Conservation (phyloP, 192 early-diverging fungal species). For the Coemansia sp. region DNA sequence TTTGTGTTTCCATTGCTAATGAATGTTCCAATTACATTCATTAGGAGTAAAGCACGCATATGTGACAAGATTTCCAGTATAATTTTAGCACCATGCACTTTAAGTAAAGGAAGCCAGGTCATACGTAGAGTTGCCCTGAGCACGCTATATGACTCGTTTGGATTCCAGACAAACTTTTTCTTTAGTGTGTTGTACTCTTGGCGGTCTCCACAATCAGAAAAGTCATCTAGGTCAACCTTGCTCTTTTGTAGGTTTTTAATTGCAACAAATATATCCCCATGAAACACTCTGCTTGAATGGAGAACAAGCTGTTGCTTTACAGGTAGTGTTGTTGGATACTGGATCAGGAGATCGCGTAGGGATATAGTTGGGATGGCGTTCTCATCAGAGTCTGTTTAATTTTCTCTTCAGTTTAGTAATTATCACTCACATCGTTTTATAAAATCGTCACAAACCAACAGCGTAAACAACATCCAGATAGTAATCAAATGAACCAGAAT, state of each 20-base stretch:
- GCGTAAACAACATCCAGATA: too few relatives aligned
- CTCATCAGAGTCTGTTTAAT: too few relatives aligned
- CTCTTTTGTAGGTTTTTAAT: neutral
- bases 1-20: neutral
- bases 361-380: neutral
- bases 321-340: too few relatives aligned
- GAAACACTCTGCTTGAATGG: neutral
- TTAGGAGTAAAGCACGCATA: neutral
- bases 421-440: too few relatives aligned
- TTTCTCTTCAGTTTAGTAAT: too few relatives aligned
- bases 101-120: neutral
- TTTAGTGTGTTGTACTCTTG: neutral
- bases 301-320: neutral
- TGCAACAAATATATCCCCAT: neutral
- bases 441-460: too few relatives aligned
- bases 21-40: neutral
- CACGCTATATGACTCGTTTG: neutral
- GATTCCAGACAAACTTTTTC: neutral
- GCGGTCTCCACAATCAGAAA: neutral
- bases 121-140: neutral
- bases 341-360: too few relatives aligned
- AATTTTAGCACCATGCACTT: neutral
- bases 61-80: neutral
- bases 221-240: neutral
- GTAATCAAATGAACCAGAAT: neutral